Evolutionary conservation across 2,329 filamentous ascomycete genomes (phyloP).

Genomic region (Xylaria multiplex): DNA sequence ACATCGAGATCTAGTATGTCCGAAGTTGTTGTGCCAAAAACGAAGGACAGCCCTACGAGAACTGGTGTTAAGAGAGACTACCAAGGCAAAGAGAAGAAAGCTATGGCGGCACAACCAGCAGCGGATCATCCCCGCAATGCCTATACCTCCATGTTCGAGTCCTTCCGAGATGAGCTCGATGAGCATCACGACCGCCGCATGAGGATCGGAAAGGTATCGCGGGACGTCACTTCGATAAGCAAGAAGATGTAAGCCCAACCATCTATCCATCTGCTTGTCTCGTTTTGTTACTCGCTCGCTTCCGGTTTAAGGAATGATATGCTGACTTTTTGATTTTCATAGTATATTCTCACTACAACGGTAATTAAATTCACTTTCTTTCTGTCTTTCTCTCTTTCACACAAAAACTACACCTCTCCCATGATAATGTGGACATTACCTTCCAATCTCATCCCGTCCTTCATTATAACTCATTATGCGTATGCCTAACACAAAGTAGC

Average conservation of each 20-base stretch:
- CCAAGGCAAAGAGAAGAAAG: constrained; percentile 60
- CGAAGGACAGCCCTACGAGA: constrained; percentile 48
- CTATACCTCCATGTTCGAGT: constrained; percentile 82
- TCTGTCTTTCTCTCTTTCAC: neutral
- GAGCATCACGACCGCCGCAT: constrained; percentile 94
- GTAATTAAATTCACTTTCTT: constrained; percentile 54
- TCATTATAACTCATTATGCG: neutral
- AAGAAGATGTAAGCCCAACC: constrained; percentile 83
- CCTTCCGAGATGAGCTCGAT: constrained; percentile 87
- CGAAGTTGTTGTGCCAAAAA: constrained; percentile 43
- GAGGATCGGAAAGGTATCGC: constrained; percentile 86
- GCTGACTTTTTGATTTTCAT: constrained; percentile 28
- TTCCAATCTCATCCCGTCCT: neutral
- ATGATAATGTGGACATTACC: too few relatives aligned
- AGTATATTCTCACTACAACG: constrained; percentile 88
- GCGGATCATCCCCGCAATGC: constrained; percentile 54
- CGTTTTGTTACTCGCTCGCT: too few relatives aligned
- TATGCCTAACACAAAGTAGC: constrained; percentile 53
- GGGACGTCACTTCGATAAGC: constrained; percentile 91
- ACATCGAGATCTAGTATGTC: constrained; percentile 37
- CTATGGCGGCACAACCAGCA: constrained; percentile 27
- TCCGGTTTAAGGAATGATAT: neutral
- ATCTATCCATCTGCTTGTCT: neutral
- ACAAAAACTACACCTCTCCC: neutral
- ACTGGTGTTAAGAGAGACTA: constrained; percentile 65